Conservation (phyloP, 805 yeast species). For the Myxozyma neotropica region DNA sequence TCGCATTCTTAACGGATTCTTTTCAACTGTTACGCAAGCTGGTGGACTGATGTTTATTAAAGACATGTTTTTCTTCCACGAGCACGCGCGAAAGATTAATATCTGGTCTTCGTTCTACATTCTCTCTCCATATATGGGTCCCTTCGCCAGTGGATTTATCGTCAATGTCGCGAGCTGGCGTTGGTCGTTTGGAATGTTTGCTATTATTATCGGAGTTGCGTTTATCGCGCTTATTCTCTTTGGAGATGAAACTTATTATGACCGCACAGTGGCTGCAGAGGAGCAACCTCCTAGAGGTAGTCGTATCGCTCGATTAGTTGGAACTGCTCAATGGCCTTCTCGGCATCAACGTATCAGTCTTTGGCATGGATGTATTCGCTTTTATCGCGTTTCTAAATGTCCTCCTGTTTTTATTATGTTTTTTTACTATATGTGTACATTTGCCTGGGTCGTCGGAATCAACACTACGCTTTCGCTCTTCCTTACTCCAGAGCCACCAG, state of each 20-base stretch:
- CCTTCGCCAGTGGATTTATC: slow-evolving; percentile 24
- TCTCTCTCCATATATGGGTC: slow-evolving; percentile 43
- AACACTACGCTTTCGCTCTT: slow-evolving; percentile 9
- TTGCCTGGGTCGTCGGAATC: slow-evolving; percentile 15
- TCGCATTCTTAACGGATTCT: slow-evolving; percentile 48
- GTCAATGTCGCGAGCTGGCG: slow-evolving; percentile 25
- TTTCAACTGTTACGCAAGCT: slow-evolving; percentile 65
- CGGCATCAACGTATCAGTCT: slow-evolving; percentile 3
- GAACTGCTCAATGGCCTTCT: slow-evolving; percentile 8
- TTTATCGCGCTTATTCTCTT: slow-evolving; percentile 15
- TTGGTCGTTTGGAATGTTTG: slow-evolving; percentile 27
- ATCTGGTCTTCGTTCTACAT: slow-evolving; percentile 72
- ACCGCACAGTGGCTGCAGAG: slow-evolving; percentile 2
- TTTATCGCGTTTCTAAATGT: not conserved
- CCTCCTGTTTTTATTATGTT: not conserved
- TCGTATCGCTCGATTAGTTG: slow-evolving; percentile 2
- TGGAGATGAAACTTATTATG: slow-evolving; percentile 27
- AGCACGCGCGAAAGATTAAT: slow-evolving; percentile 59
- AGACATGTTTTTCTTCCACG: slow-evolving; percentile 77
- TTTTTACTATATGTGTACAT: slow-evolving; percentile 6
- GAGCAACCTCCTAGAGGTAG: slow-evolving; percentile 7
- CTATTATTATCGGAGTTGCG: slow-evolving; percentile 21
- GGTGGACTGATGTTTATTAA: slow-evolving; percentile 69
- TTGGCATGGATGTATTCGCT: not conserved
- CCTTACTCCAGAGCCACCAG: slow-evolving; percentile 6